Conservation (phyloP, 257 asterid genomes). For the Petrea volubilis region DNA sequence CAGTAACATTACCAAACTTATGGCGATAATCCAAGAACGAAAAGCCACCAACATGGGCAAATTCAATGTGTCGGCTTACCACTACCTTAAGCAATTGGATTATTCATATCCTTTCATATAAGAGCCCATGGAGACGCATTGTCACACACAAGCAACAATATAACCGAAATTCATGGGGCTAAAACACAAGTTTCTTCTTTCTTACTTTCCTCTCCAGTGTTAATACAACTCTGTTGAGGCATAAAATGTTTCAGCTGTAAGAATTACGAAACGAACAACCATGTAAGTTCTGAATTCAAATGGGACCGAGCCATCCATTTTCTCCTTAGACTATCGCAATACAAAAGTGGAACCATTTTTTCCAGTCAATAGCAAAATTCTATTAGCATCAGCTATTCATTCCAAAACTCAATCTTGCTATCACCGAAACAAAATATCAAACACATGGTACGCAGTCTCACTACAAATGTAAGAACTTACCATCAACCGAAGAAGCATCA, state of each 20-base stretch:
- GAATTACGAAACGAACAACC: neutral
- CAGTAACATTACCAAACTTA: neutral
- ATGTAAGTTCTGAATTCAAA: neutral
- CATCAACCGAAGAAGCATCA: conserved; percentile 24
- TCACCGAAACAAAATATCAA: conserved; percentile 36
- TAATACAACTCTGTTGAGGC: neutral
- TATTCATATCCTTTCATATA: neutral
- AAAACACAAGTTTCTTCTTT: neutral
- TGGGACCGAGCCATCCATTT: neutral
- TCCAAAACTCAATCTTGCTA: neutral
- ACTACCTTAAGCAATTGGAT: neutral
- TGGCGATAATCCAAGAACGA: neutral
- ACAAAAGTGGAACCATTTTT: neutral
- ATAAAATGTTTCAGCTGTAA: neutral
- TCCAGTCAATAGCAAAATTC: neutral
- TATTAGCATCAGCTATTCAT: neutral
- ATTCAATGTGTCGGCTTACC: no score
- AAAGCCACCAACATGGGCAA: neutral
- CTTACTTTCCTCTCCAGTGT: neutral
- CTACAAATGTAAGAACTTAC: conserved; percentile 20
- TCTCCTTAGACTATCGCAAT: neutral
- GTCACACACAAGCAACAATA: neutral
- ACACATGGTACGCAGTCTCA: conserved; percentile 43
- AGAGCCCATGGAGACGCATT: neutral
- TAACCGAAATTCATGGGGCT: neutral